Conservation (phyloP, 495 filamentous ascomycete species). For the Talaromyces borbonicus region DNA sequence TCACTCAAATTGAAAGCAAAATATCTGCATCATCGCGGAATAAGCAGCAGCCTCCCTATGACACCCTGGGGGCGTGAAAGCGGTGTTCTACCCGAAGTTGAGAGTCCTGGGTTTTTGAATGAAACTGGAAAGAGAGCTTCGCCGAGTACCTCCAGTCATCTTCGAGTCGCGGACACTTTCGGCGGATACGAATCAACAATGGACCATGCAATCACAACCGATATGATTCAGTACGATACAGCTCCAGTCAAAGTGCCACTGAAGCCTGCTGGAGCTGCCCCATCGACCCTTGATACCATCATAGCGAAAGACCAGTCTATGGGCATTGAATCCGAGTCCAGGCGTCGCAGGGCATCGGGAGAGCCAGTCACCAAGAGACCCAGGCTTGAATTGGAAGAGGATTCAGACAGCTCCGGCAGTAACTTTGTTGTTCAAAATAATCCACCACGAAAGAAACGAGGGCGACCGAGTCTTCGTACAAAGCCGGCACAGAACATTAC, state of each 20-base stretch:
- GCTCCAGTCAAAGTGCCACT: conserved; percentile 16
- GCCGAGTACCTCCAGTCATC: conserved; percentile 21
- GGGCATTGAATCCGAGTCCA: not conserved
- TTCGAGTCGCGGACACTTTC: conserved; percentile 29
- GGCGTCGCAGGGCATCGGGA: conserved; percentile 3
- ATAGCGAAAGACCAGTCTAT: not conserved
- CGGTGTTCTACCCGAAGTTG: conserved; percentile 22
- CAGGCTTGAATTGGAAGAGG: not conserved
- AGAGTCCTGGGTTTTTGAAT: conserved; percentile 30
- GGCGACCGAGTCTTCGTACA: too few relatives aligned
- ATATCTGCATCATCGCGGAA: conserved; percentile 24
- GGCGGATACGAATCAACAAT: conserved; percentile 24
- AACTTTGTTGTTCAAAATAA: not conserved
- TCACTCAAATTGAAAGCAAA: conserved; percentile 33
- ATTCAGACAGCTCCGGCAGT: not conserved
- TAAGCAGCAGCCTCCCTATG: conserved; percentile 4
- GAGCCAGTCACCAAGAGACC: conserved; percentile 4
- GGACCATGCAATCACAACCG: conserved; percentile 8
- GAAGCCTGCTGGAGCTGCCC: conserved; percentile 12
- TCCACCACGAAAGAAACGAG: not conserved
- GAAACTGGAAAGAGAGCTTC: conserved; percentile 28
- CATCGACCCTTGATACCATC: not conserved
- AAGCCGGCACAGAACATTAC: too few relatives aligned
- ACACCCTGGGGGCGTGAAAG: conserved; percentile 6
- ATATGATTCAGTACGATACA: not conserved